phyloP scores from a whole-genome alignment of 805 yeast species.

The Kregervanrija fluxuum region DNA sequence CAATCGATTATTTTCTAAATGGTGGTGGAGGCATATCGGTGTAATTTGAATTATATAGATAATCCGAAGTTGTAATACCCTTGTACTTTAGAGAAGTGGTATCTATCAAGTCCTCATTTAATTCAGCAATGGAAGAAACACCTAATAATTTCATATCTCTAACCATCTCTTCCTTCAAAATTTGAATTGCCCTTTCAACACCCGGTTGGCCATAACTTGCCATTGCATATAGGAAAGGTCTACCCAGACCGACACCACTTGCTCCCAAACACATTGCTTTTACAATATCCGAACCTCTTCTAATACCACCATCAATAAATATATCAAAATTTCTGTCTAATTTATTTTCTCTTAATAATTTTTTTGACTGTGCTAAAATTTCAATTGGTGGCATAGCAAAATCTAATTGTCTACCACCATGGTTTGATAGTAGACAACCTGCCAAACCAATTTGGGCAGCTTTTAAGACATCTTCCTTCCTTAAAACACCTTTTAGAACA shows the following conservation, averaged over 20 bases:
- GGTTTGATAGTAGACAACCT: constrained; percentile 62
- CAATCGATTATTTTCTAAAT: constrained; percentile 6
- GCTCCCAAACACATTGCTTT: constrained; percentile 77
- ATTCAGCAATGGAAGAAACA: constrained; percentile 39
- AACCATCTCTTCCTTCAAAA: constrained; percentile 45
- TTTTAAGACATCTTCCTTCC: constrained; percentile 51
- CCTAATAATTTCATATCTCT: constrained; percentile 60
- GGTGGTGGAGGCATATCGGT: constrained; percentile 25
- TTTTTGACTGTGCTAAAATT: constrained; percentile 48
- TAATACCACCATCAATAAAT: constrained; percentile 69
- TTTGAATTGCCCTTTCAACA: constrained; percentile 43
- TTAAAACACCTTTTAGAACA: constrained; percentile 54
- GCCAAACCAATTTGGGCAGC: constrained; percentile 52
- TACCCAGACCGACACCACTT: constrained; percentile 55
- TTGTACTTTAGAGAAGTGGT: constrained; percentile 37
- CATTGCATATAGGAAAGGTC: constrained; percentile 73
- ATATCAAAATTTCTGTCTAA: constrained; percentile 45
- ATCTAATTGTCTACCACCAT: constrained; percentile 69
- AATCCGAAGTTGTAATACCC: constrained; percentile 49
- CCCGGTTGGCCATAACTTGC: constrained; percentile 74
- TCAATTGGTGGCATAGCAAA: constrained; percentile 54
- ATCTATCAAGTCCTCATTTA: constrained; percentile 33
- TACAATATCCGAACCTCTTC: constrained; percentile 70
- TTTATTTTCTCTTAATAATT: constrained; percentile 33
- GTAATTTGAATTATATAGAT: constrained; percentile 44